Evolutionary conservation across 495 filamentous ascomycete genomes (phyloP).

Genomic region (Hypomontagnella submonticulosa): DNA sequence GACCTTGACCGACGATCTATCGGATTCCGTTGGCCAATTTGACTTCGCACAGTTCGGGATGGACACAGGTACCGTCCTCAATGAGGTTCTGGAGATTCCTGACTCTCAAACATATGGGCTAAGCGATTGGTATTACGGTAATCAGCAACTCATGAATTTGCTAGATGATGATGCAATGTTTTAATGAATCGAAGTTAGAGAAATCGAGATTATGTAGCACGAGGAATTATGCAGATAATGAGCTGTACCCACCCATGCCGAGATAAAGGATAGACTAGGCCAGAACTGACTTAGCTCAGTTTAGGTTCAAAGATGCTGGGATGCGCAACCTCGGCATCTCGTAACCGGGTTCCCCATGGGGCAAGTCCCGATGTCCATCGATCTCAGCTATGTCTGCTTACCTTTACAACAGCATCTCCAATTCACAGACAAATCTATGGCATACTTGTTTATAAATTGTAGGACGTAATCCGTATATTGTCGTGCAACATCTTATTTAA

Average conservation of each 20-base stretch:
- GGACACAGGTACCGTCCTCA: not conserved
- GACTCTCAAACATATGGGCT: slow-evolving; percentile 20
- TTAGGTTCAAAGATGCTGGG: not conserved
- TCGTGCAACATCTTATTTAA: too few species aligned
- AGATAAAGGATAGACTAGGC: not conserved
- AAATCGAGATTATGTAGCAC: not conserved
- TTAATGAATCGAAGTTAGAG: not conserved
- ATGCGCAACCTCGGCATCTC: slow-evolving; percentile 20
- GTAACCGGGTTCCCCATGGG: slow-evolving; percentile 28
- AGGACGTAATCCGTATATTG: too few species aligned
- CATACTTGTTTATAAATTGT: too few species aligned
- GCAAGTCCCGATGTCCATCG: slow-evolving; percentile 7
- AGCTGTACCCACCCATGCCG: not conserved
- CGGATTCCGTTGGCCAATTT: slow-evolving; percentile 6
- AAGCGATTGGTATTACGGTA: slow-evolving; percentile 20
- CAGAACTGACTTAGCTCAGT: too few species aligned
- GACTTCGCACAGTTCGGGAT: slow-evolving; percentile 2
- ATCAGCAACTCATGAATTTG: slow-evolving; percentile 23
- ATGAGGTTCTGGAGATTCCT: not conserved
- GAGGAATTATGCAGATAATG: not conserved
- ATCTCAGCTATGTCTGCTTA: not conserved
- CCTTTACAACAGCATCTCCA: not conserved
- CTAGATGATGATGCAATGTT: slow-evolving; percentile 15
- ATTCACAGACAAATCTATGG: not conserved
- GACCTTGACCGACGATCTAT: not conserved